Evolutionary conservation across 371 early-diverging fungal genomes (phyloP).

Genomic region (Circinella umbellata): DNA sequence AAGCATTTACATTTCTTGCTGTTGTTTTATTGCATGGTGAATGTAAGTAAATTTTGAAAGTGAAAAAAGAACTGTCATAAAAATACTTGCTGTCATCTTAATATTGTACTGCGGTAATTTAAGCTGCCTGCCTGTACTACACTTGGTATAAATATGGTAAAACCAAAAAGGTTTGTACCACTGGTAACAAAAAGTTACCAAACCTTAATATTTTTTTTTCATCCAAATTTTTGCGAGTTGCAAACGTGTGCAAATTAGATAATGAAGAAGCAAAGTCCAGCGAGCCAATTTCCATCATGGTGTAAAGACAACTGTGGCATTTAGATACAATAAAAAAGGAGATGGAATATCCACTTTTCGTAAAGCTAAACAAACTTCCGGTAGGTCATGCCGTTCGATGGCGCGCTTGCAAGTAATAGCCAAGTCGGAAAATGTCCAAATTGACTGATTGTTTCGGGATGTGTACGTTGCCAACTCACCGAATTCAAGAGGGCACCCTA

Average conservation of each 20-base stretch:
- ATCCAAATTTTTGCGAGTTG: no score
- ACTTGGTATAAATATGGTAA: no score
- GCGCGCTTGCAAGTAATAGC: constrained; percentile 27
- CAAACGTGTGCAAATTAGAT: constrained; percentile 28
- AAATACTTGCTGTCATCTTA: no score
- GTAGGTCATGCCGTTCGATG: constrained; percentile 22
- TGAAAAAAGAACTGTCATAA: no score
- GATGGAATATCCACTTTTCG: constrained; percentile 23
- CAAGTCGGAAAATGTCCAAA: constrained; percentile 27
- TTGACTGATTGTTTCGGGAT: constrained; percentile 26
- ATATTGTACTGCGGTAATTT: no score
- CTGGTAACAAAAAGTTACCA: no score
- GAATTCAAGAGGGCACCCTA: constrained; percentile 17
- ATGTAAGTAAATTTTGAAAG: no score
- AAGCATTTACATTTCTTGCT: no score
- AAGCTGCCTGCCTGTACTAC: no score
- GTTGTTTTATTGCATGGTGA: no score
- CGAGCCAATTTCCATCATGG: constrained; percentile 25
- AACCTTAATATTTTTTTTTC: no score
- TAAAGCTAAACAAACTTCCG: constrained; percentile 26
- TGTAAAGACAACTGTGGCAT: constrained; percentile 22
- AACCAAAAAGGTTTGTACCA: no score
- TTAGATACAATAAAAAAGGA: constrained; percentile 31
- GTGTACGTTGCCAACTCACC: constrained; percentile 23
- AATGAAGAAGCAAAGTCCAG: constrained; percentile 25